Conservation (phyloP, 768 basidiomycete genomes). For the Kwoniella heveanensis region DNA sequence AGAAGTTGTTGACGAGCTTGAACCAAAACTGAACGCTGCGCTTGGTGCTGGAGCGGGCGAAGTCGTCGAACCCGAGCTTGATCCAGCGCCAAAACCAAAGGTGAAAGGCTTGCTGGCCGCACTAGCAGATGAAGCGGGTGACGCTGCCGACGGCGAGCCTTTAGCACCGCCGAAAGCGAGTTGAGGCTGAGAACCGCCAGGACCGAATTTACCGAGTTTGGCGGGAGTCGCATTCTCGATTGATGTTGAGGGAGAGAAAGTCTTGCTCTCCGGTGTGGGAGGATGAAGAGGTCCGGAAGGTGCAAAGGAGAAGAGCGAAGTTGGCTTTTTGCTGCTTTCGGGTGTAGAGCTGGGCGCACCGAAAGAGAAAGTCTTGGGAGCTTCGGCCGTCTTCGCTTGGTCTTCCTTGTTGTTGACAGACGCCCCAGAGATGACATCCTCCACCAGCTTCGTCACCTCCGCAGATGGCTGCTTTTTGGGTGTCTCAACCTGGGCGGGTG, state of each 20-base stretch:
- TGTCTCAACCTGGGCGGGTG: neutral
- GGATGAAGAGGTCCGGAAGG: conserved; percentile 46
- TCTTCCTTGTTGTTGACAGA: conserved; percentile 22
- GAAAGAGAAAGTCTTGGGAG: conserved; percentile 30
- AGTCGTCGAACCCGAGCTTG: conserved; percentile 1
- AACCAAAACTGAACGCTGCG: conserved; percentile 33
- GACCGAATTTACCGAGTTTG: conserved; percentile 49
- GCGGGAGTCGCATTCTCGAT: conserved; percentile 34
- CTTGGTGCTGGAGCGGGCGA: conserved; percentile 9
- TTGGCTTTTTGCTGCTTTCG: conserved; percentile 24
- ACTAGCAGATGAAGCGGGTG: conserved; percentile 16
- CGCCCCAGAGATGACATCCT: conserved; percentile 37
- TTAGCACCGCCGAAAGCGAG: conserved; percentile 46
- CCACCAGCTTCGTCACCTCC: conserved; percentile 34
- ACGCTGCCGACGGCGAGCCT: conserved; percentile 11
- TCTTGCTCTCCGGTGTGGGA: conserved; percentile 44
- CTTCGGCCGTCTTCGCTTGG: conserved; percentile 4
- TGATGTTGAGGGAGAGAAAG: conserved; percentile 37
- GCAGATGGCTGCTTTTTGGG: conserved; percentile 33
- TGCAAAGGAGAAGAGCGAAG: conserved; percentile 42
- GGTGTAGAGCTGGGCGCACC: conserved; percentile 16
- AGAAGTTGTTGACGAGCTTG: conserved; percentile 4
- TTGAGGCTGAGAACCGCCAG: conserved; percentile 45
- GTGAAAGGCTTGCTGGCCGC: conserved; percentile 20
- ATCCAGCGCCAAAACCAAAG: conserved; percentile 29